A percentile compares a stretch with the other conserved stretches of the same genome.
These are phyloP conservation scores for Umbelopsis sp. DNA, from an alignment of 371 early-diverging fungal genomes.

Conservation along the genomic window DNA sequence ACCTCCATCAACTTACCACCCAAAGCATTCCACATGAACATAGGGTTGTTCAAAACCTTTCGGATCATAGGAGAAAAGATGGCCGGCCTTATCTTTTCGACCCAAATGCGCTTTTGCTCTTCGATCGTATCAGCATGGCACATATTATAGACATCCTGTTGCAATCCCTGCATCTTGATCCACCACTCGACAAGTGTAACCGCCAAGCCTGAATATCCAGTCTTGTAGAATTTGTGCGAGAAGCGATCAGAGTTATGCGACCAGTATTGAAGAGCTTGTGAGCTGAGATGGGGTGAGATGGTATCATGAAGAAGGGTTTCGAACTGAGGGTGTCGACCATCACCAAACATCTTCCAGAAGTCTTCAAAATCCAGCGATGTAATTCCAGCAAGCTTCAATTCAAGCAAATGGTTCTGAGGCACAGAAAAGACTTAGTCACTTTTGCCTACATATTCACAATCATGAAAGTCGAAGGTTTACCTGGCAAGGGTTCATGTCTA, in stretches of 20 bases:
- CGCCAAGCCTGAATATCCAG: conserved; percentile 85
- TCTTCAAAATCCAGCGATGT: conserved; percentile 61
- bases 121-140: conserved; percentile 58
- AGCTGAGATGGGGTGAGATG: conserved; percentile 75
- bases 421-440: neutral
- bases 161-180: conserved; percentile 62
- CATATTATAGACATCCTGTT: conserved; percentile 61
- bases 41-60: conserved; percentile 72
- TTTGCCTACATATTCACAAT: neutral
- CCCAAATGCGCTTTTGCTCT: conserved; percentile 71
- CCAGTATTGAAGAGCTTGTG: conserved; percentile 83
- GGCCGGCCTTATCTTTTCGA: conserved; percentile 61
- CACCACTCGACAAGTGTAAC: conserved; percentile 71
- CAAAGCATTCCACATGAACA: conserved; percentile 86
- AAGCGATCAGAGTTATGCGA: conserved; percentile 60
- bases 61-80: conserved; percentile 69
- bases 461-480: conserved; percentile 24
- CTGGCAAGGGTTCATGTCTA: conserved; percentile 91
- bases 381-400: conserved; percentile 80
- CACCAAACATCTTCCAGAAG: conserved; percentile 85
- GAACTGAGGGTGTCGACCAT: conserved; percentile 71
- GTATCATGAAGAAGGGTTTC: conserved; percentile 61
- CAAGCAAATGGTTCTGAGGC: conserved; percentile 74
- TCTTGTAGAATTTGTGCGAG: conserved; percentile 76
- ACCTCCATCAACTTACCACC: conserved; percentile 49